phyloP scores from a whole-genome alignment of 2,329 filamentous ascomycete genomes.

The Aspergillus pseudotamarii region DNA sequence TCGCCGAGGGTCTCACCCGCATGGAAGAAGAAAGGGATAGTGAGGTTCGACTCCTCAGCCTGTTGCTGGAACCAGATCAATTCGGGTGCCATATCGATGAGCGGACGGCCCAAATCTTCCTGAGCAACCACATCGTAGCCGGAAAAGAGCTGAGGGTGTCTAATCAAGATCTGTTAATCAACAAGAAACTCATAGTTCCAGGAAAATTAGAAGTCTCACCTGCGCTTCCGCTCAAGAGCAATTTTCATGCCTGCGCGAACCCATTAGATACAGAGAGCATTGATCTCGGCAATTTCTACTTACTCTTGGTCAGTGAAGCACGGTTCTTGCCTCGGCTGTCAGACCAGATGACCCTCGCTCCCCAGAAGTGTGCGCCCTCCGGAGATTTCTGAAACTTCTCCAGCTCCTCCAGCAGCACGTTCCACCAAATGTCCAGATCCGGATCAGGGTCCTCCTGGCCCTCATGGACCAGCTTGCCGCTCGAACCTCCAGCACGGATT shows the following conservation, averaged over 20 bases:
- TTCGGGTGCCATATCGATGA: conserved; percentile 75
- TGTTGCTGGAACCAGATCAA: conserved; percentile 89
- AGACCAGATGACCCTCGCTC: conserved; percentile 80
- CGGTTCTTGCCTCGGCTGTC: conserved; percentile 56
- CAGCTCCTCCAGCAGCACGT: conserved; percentile 73
- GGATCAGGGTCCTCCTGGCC: conserved; percentile 66
- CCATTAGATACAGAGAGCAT: not conserved
- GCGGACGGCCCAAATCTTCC: conserved; percentile 75
- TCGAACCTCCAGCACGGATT: conserved; percentile 72
- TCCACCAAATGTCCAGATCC: conserved; percentile 67
- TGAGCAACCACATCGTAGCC: conserved; percentile 89
- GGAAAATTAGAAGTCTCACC: conserved; percentile 40
- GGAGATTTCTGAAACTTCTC: conserved; percentile 69
- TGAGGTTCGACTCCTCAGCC: conserved; percentile 71
- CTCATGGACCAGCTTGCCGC: conserved; percentile 67
- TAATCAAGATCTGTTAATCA: not conserved
- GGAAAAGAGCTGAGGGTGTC: conserved; percentile 70
- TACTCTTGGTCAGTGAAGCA: conserved; percentile 12
- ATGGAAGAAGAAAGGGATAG: conserved; percentile 92
- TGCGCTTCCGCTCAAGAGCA: conserved; percentile 78
- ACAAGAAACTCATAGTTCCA: not conserved
- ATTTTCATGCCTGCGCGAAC: conserved; percentile 69
- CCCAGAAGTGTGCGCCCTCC: conserved; percentile 77
- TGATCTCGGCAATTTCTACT: not conserved
- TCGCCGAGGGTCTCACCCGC: conserved; percentile 87